Evolutionary conservation across 257 asterid genomes (phyloP).

Genomic region (Capsicum chinense): DNA sequence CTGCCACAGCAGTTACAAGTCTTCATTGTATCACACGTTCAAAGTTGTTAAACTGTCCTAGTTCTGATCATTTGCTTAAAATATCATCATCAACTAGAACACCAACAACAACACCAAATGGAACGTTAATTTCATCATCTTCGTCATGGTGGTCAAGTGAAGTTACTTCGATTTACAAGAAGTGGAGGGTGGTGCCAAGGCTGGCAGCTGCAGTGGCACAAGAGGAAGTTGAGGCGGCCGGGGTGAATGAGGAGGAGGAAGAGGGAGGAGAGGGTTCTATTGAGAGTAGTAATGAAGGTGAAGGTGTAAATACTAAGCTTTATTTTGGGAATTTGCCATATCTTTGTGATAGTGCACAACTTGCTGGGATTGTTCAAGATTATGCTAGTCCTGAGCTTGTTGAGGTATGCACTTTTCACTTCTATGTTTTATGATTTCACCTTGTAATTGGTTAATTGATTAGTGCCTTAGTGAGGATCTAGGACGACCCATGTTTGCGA

Average conservation of each 20-base stretch:
- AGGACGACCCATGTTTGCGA: too few species aligned
- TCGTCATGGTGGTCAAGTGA: constrained; percentile 18
- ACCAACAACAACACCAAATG: background rate
- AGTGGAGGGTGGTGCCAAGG: constrained; percentile 51
- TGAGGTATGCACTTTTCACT: constrained; percentile 55
- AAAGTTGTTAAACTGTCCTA: constrained; percentile 40
- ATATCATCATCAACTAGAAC: constrained; percentile 42
- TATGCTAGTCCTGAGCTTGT: constrained; percentile 87
- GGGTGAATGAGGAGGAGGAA: constrained; percentile 45
- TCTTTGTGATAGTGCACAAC: constrained; percentile 85
- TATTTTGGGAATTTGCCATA: constrained; percentile 95
- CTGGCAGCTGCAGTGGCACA: constrained; percentile 65
- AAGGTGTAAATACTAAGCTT: constrained; percentile 64
- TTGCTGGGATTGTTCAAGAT: constrained; percentile 89
- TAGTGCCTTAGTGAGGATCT: too few species aligned
- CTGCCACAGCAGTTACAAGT: constrained; percentile 65
- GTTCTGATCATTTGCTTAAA: constrained; percentile 43
- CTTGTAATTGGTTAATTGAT: too few species aligned
- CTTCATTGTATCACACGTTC: constrained; percentile 43
- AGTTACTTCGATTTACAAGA: constrained; percentile 32
- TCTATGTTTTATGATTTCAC: too few species aligned
- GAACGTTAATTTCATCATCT: constrained; percentile 28
- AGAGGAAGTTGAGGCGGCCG: constrained; percentile 52
- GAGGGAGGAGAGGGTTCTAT: constrained; percentile 27
- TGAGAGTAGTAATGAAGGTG: constrained; percentile 37